Evolutionary conservation across 345 rosid genomes (phyloP).

Genomic region (Linum lewisii): DNA sequence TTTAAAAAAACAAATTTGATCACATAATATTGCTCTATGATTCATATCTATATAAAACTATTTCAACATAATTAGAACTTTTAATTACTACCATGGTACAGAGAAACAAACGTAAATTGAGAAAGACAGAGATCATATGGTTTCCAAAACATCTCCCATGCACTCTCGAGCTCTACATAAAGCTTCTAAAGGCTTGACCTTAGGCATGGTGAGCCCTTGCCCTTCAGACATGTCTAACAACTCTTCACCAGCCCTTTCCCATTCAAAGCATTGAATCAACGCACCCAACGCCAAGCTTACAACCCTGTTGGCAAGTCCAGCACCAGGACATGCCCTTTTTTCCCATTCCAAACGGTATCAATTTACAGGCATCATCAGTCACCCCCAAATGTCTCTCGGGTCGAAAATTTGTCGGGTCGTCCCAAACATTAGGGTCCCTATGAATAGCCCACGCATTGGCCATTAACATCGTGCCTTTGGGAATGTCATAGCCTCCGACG

Average conservation of each 20-base stretch:
- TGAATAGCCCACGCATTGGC: conserved; percentile 37
- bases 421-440: conserved; percentile 31
- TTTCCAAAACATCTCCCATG: conserved; percentile 11
- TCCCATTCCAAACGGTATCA: conserved; percentile 47
- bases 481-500: conserved; percentile 26
- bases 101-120: too few relatives aligned
- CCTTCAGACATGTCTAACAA: conserved; percentile 38
- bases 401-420: conserved; percentile 23
- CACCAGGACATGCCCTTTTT: conserved; percentile 45
- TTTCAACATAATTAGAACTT: too few relatives aligned
- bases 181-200: conserved; percentile 32
- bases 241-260: conserved; percentile 33
- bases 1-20: too few relatives aligned
- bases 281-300: conserved; percentile 27
- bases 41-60: too few relatives aligned
- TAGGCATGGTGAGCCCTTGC: conserved; percentile 32
- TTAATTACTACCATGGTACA: too few relatives aligned
- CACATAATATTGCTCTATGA: too few relatives aligned
- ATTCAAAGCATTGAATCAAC: conserved; percentile 50
- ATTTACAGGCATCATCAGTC: conserved; percentile 15
- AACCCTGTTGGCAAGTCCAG: conserved; percentile 30
- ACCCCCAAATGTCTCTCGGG: conserved; percentile 41
- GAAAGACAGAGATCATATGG: background rate
- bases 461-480: conserved; percentile 30
- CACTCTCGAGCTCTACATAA: conserved; percentile 18